These are phyloP conservation scores for Neurospora sp. DNA, from an alignment of 495 filamentous ascomycete species.

Conservation along the genomic window DNA sequence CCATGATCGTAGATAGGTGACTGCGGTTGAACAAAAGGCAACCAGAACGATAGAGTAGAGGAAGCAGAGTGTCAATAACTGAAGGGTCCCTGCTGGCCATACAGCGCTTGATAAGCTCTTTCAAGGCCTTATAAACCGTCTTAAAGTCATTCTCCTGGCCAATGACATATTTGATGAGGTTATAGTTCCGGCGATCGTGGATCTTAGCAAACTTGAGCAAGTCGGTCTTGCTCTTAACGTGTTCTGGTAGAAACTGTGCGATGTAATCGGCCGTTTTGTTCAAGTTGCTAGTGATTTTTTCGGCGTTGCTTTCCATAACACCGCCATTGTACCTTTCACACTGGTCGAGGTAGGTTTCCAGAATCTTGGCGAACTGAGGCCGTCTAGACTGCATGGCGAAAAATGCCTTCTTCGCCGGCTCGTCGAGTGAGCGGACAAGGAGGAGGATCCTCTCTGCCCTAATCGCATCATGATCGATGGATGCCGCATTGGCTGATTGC, in stretches of 20 bases:
- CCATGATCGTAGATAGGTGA: conserved; percentile 83
- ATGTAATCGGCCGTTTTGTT: conserved; percentile 57
- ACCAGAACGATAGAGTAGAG: conserved; percentile 75
- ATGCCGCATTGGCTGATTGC: conserved; percentile 31
- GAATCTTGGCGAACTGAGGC: conserved; percentile 53
- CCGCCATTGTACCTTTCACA: conserved; percentile 88
- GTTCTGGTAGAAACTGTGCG: conserved; percentile 64
- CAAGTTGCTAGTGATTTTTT: conserved; percentile 57
- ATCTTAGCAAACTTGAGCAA: conserved; percentile 84
- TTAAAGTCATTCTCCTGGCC: conserved; percentile 84
- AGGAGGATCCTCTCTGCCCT: conserved; percentile 78
- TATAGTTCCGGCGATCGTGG: conserved; percentile 85
- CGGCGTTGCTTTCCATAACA: conserved; percentile 62
- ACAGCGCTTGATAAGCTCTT: conserved; percentile 76
- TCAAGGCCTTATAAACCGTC: conserved; percentile 78
- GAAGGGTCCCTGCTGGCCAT: conserved; percentile 42
- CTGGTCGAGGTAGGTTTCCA: conserved; percentile 61
- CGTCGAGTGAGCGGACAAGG: conserved; percentile 67
- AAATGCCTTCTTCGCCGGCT: conserved; percentile 72
- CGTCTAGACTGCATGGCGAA: conserved; percentile 77
- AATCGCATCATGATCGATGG: conserved; percentile 68
- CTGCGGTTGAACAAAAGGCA: conserved; percentile 87
- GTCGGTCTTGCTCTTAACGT: conserved; percentile 54
- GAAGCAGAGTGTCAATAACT: conserved; percentile 67
- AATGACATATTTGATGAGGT: conserved; percentile 77